A percentile compares a stretch with the other conserved stretches of the same genome.
Conservation (phyloP, 345 rosid species). For the sweet orange (Citrus sinensis) region DVS_A1.0 CM039163.1:4316501-4317000, state of each 20-base stretch:
- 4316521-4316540: slow-evolving; percentile 67
- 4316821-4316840: slow-evolving; percentile 54
- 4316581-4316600: slow-evolving; percentile 18
- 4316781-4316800: slow-evolving; percentile 76
- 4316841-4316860: slow-evolving; percentile 69
- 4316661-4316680: slow-evolving; percentile 28
- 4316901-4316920: slow-evolving; percentile 48
- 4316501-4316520: slow-evolving; percentile 20
- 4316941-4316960: background rate
- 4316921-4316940: background rate
- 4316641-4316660: slow-evolving; percentile 35
- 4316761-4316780: slow-evolving; percentile 67
- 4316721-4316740: slow-evolving; percentile 92
- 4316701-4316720: slow-evolving; percentile 55
- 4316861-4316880: slow-evolving; percentile 93
- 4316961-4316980: background rate
- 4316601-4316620: slow-evolving; percentile 14
- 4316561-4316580: slow-evolving; percentile 32
- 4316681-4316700: slow-evolving; percentile 41
- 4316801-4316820: slow-evolving; percentile 95
- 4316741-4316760: slow-evolving; percentile 65
- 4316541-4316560: slow-evolving; percentile 41
- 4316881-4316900: slow-evolving; percentile 81
- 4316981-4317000: background rate
- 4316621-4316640: slow-evolving; percentile 29